phyloP scores from a whole-genome alignment of 495 filamentous ascomycete genomes.

The Mytilinidion resinicola region DNA sequence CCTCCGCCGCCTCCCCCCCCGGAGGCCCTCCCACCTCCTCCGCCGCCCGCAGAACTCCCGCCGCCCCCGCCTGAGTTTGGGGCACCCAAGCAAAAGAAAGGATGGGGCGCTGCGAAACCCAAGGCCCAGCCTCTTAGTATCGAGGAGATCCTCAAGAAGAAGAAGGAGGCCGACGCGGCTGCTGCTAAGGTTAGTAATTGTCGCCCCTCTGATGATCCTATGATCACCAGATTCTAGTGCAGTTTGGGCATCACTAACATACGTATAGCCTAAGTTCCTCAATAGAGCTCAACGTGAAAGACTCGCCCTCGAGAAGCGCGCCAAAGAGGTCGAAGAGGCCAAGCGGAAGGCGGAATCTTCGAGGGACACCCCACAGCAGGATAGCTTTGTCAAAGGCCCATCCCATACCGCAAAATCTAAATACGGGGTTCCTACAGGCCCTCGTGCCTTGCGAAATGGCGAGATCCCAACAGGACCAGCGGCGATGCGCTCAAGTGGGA shows the following conservation, averaged over 20 bases:
- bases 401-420: slow-evolving; percentile 13
- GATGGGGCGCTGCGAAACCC: slow-evolving; percentile 42
- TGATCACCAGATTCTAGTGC: slow-evolving; percentile 29
- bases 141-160: slow-evolving; percentile 70
- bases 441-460: slow-evolving; percentile 62
- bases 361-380: slow-evolving; percentile 8
- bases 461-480: slow-evolving; percentile 51
- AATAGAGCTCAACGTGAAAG: slow-evolving; percentile 84
- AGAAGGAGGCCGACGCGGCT: slow-evolving; percentile 70
- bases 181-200: slow-evolving; percentile 58
- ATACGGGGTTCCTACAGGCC: slow-evolving; percentile 63
- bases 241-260: slow-evolving; percentile 29
- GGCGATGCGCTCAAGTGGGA: slow-evolving; percentile 43
- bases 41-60: slow-evolving; percentile 8
- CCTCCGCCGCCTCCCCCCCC: slow-evolving; percentile 17
- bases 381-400: slow-evolving; percentile 32
- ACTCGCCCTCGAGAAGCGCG: slow-evolving; percentile 74
- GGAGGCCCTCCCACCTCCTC: slow-evolving; percentile 6
- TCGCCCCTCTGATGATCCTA: slow-evolving; percentile 7
- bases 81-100: slow-evolving; percentile 46
- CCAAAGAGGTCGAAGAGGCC: slow-evolving; percentile 73
- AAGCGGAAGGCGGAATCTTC: slow-evolving; percentile 51
- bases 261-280: slow-evolving; percentile 74
- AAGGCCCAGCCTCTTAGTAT: slow-evolving; percentile 58
- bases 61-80: slow-evolving; percentile 1